Base-by-base conservation (phyloP, 78 protist species). In the Neovahlkampfia damariscottae region DNA sequence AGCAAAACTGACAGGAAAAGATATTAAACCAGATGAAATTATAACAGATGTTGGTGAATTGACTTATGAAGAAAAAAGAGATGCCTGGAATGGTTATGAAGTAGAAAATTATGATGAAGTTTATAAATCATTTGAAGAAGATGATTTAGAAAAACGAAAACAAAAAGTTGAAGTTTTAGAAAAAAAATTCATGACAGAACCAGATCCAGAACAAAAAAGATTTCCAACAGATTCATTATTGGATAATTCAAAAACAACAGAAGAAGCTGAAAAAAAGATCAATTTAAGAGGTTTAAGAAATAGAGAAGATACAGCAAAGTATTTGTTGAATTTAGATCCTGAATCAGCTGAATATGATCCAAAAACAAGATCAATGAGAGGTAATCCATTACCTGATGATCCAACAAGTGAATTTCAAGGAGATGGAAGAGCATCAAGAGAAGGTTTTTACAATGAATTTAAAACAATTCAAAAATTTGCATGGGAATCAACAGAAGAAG, bases 221-320 rank as follows among this genome's bases (percentile, higher is more conserved):
- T 19, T 29, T n/a, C 19, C 10, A 29, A 10, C 72, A 10, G 72
- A 10, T 69, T 69, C 72, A 29, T n/a, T n/a, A n/a, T n/a, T n/a
- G n/a, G 77, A 5, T 2, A 2, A 67, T 73, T 28, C 5, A 2
- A 38, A 76, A 67, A 36, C 68, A 32, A 82, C 70, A 41, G 3
- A 83, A 2, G 78, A 80, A 75, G 74, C 5, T 70, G 77, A 7
- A 19, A n/a, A 40, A n/a, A 38, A 40, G 31, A 3, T 68, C 32
- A 27, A 19, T 19, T 69, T 28, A 19, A 50, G 19, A 69, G 29
- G 29, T 19, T 69, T 19, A n/a, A 19, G 84, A 34, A 84, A 86
- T 78, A 88, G 98, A 34, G 97, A 96, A 37, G 98, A 97, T 85
- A 94, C 92, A 0, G 98, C 99, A 50, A 97, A 97, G 82, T 97